Evolutionary conservation across 78 protist genomes (phyloP).

Genomic region (Dictyostelium discoideum): dicty_2.7 NC_007090.3:441001-441500

Average conservation of each 20-base stretch:
- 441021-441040: constrained; percentile 80
- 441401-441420: not conserved
- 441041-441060: constrained; percentile 65
- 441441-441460: not conserved
- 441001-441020: constrained; percentile 74
- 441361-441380: not conserved
- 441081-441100: constrained; percentile 70
- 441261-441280: not conserved
- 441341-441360: not conserved
- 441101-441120: constrained; percentile 68
- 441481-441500: not conserved
- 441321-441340: not conserved
- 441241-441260: not conserved
- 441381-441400: constrained; percentile 6
- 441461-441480: not conserved
- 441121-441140: not conserved
- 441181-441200: not conserved
- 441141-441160: not conserved
- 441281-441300: not conserved
- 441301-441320: no score
- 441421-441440: not conserved
- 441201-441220: not conserved
- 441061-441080: constrained; percentile 85
- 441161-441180: no score
- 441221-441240: not conserved